Percentiles rank a stretch among this genome's conserved stretches.
Evolutionary conservation across 148 eudicot genomes (phyloP).

Genomic region (Vaccinium myrtillus): DNA sequence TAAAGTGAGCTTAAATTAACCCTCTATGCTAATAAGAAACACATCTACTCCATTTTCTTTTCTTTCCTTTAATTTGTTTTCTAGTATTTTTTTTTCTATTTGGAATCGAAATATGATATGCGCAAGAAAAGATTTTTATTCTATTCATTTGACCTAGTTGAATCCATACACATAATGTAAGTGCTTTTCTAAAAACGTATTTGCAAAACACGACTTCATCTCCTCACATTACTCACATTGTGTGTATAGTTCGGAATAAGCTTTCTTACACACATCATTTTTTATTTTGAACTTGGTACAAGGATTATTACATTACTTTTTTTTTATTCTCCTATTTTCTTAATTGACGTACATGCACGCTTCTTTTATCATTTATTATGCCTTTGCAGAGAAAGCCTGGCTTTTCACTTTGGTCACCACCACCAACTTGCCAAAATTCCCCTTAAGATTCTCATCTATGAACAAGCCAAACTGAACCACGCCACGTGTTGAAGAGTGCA

Average conservation of each 20-base stretch:
- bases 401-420: not conserved
- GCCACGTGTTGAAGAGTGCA: too few relatives aligned
- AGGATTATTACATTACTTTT: not conserved
- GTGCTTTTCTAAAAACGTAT: too few relatives aligned
- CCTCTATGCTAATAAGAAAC: not conserved
- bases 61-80: too few relatives aligned
- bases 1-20: not conserved
- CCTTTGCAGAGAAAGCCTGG: not conserved
- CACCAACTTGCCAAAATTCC: not conserved
- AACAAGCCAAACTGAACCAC: not conserved
- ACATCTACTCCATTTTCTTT: not conserved
- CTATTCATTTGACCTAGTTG: too few relatives aligned
- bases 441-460: not conserved
- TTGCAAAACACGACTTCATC: too few relatives aligned
- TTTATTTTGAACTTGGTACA: not conserved
- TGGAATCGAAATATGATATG: too few relatives aligned
- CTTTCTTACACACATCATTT: not conserved
- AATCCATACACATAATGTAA: too few relatives aligned
- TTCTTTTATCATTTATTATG: not conserved
- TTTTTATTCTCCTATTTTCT: not conserved
- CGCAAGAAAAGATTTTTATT: too few relatives aligned
- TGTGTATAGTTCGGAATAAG: too few relatives aligned
- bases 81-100: too few relatives aligned
- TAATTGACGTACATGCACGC: not conserved
- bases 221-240: too few relatives aligned